Evolutionary conservation across 1,284 basidiomycete genomes (phyloP), one percentile per base, ranked within the genome.

Genomic region (Ustilago nuda): DNA sequence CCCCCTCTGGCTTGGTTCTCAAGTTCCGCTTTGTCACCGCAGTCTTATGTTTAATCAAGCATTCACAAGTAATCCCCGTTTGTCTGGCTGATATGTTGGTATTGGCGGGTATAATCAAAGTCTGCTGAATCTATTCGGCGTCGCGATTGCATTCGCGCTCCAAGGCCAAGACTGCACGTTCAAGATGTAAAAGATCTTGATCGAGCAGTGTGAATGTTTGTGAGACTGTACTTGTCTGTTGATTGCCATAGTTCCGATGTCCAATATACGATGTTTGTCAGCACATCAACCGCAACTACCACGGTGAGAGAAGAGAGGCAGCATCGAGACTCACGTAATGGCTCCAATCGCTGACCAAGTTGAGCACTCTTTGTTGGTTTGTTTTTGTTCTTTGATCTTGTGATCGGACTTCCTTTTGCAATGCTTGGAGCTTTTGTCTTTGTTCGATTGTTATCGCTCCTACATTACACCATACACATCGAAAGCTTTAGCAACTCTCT

Each of bases 191-290:
- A 8, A 70, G 36, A 12, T 70, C 37, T 4, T 11, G 1, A 32
- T 70, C 68, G 4, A 70, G 57, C 4, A 57, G 2, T 8, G 61
- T 65, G 43, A 70, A 70, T 27, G 62, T 19, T 23, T 57, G 39
- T 23, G 48, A 57, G 0, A 64, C 36, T 1, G 58, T 61, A 19
- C 19, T 19, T 12, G 68, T 65, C 61, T 70, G 35, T n/a, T 53
- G 30, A 35, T 52, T 52, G 17, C 45, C 8, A 23, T 46, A 5
- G 50, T 23, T 55, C 23, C 37, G 37, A 39, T 9, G 9, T 39
- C 15, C 15, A 39, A 11, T 39, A 39, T 2, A 11, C 37, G 23
- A 27, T 27, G 23, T 27, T 27, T 27, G 23, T 27, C 23, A 27
- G 23, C 23, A 27, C 23, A 27, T 41, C 6, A 15, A 17, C 39